A percentile compares a stretch with the other conserved stretches of the same genome.
Conservation (phyloP, 2,329 filamentous ascomycete genomes). For the Teratosphaeria nubilosa region DNA sequence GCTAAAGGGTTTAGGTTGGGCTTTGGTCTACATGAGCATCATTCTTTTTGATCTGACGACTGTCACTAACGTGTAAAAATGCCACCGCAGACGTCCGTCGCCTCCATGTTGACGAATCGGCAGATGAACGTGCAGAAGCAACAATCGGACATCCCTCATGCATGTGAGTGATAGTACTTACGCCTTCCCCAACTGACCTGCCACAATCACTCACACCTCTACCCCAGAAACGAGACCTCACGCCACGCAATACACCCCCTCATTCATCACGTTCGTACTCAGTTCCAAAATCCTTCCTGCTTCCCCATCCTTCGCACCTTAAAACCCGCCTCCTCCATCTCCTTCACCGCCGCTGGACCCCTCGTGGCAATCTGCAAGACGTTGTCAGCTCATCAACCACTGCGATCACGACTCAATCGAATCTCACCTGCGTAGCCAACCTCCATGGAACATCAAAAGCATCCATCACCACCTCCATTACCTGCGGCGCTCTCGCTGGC, state of each 20-base stretch:
- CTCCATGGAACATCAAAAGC: conserved; percentile 30
- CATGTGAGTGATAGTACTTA: not conserved
- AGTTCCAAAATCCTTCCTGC: conserved; percentile 5
- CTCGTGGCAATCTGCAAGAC: conserved; percentile 22
- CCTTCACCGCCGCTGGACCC: conserved; percentile 23
- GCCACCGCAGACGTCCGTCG: not conserved
- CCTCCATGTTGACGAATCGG: no score
- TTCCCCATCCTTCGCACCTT: conserved; percentile 14
- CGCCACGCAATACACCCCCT: not conserved
- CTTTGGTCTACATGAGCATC: not conserved
- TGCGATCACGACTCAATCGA: not conserved
- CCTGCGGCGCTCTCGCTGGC: conserved; percentile 24
- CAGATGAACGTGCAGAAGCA: no score
- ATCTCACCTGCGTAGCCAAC: conserved; percentile 17
- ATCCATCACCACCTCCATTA: conserved; percentile 34
- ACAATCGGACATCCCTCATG: no score
- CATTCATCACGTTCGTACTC: not conserved
- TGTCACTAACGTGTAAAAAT: not conserved
- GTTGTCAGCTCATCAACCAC: not conserved
- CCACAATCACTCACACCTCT: not conserved
- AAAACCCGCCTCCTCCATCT: conserved; percentile 32
- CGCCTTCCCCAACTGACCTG: not conserved
- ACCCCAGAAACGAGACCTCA: not conserved
- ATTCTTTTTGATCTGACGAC: not conserved
- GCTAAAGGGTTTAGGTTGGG: not conserved